Conservation (phyloP, 495 filamentous ascomycete genomes). For the Aspergillus conjunctus region DNA sequence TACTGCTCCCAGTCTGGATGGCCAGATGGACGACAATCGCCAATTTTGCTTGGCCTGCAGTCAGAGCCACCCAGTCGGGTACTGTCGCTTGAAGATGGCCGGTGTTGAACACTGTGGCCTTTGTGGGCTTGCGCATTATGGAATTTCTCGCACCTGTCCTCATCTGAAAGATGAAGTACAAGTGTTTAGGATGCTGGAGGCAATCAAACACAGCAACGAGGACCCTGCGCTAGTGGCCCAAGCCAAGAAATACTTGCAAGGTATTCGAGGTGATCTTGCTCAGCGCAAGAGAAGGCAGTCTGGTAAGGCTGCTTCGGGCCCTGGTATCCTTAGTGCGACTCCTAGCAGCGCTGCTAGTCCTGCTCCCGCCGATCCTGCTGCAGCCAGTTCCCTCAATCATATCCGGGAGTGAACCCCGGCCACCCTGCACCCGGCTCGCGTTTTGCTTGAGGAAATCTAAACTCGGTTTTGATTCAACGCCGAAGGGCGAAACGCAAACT, state of each 20-base stretch:
- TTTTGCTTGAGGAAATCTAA: not conserved
- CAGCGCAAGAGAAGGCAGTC: slow-evolving; percentile 39
- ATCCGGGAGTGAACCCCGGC: not conserved
- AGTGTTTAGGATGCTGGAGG: slow-evolving; percentile 59
- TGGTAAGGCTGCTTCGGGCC: slow-evolving; percentile 16
- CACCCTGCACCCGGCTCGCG: not conserved
- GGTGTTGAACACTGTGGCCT: slow-evolving; percentile 65
- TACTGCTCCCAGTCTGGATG: slow-evolving; percentile 45
- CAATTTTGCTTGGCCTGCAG: slow-evolving; percentile 58
- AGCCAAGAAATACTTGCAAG: slow-evolving; percentile 59
- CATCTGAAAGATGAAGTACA: slow-evolving; percentile 60
- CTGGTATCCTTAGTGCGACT: slow-evolving; percentile 2
- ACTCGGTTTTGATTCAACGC: not conserved
- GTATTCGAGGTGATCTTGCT: slow-evolving; percentile 55
- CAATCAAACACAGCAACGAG: slow-evolving; percentile 60
- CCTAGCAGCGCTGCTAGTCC: slow-evolving; percentile 3
- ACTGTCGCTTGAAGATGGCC: slow-evolving; percentile 61
- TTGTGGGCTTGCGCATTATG: slow-evolving; percentile 69
- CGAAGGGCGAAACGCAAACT: not conserved
- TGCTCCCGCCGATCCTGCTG: not conserved
- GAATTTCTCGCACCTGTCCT: slow-evolving; percentile 57
- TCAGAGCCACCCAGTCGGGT: slow-evolving; percentile 53
- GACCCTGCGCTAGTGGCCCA: slow-evolving; percentile 48
- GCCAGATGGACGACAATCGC: slow-evolving; percentile 31
- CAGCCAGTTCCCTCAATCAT: not conserved